phyloP scores from a whole-genome alignment of 345 rosid genomes.

The Balakata baccata region DNA sequence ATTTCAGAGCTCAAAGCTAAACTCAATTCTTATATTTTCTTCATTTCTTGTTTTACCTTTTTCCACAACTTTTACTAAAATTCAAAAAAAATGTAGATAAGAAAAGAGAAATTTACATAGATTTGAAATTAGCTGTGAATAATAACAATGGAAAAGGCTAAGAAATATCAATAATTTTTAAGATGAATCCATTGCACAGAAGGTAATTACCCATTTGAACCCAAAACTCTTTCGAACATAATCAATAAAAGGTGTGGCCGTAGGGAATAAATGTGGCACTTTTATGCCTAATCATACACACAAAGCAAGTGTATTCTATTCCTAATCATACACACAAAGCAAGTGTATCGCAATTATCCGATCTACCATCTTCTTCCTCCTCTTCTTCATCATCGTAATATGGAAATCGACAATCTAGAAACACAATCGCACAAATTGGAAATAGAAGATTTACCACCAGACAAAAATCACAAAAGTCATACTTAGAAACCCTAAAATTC shows the following conservation, averaged over 20 bases:
- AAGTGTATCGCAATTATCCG: conserved; percentile 18
- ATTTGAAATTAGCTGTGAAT: neutral
- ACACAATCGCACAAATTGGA: too few species aligned
- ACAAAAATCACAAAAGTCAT: too few species aligned
- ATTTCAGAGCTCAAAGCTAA: too few species aligned
- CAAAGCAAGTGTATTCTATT: conserved; percentile 62
- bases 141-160: conserved; percentile 21
- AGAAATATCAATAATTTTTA: conserved; percentile 82
- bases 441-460: too few species aligned
- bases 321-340: too few species aligned
- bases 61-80: neutral
- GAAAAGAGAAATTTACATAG: conserved; percentile 1
- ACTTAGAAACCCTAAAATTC: too few species aligned
- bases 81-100: neutral
- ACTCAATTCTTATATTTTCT: neutral
- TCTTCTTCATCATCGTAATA: conserved; percentile 43
- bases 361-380: conserved; percentile 32
- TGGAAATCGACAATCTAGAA: too few species aligned
- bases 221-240: conserved; percentile 90
- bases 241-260: conserved; percentile 84
- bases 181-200: conserved; percentile 69
- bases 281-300: conserved; percentile 78
- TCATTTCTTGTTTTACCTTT: neutral
- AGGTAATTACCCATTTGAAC: conserved; percentile 89
- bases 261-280: conserved; percentile 85